phyloP scores from a whole-genome alignment of 73 alveolate genomes.

The Paramecium biaurelia region DNA sequence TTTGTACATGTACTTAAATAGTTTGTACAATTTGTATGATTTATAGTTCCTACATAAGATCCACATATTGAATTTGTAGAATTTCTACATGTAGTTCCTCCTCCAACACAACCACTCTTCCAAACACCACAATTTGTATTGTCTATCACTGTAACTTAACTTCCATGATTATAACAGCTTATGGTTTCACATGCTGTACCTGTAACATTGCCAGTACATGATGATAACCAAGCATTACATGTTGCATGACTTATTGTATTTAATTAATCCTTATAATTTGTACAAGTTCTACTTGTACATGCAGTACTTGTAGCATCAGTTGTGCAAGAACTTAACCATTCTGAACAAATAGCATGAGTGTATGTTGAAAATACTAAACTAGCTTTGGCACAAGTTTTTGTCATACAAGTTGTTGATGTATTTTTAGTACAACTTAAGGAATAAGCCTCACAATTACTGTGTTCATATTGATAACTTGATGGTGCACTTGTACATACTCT shows the following conservation, averaged over 20 bases:
- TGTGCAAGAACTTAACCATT: slow-evolving; percentile 6
- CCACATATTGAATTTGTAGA: background rate
- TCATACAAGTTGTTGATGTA: background rate
- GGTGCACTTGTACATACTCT: background rate
- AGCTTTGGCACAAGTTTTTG: background rate
- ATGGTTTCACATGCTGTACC: background rate
- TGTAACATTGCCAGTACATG: background rate
- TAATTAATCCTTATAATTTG: background rate
- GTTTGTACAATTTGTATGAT: background rate
- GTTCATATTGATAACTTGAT: background rate
- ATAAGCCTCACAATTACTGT: background rate
- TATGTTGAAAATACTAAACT: background rate
- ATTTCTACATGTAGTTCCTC: background rate
- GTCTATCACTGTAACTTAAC: background rate
- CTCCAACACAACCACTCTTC: background rate
- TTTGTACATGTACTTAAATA: slow-evolving; percentile 34
- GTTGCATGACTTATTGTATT: background rate
- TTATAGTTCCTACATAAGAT: background rate
- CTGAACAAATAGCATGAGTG: background rate
- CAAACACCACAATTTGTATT: background rate
- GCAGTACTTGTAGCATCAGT: background rate
- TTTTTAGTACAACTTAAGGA: background rate
- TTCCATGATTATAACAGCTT: background rate
- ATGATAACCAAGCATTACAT: background rate
- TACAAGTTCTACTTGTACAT: background rate